These are phyloP conservation scores for Eucalyptus grandis DNA, from an alignment of 345 rosid genomes.

Conservation along the genomic window DNA sequence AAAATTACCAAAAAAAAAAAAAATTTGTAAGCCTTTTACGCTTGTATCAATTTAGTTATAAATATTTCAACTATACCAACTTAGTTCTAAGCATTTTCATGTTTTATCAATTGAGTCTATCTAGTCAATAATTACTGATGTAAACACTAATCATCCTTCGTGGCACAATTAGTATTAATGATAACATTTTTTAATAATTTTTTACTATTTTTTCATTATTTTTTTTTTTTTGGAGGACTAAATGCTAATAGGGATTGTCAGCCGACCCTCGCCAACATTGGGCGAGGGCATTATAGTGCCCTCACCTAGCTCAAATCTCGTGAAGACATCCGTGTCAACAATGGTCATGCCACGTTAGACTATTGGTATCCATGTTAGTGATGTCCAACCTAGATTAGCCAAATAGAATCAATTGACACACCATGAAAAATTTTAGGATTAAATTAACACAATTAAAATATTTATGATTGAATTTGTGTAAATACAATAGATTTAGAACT, in stretches of 20 bases:
- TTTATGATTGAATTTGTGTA: too few relatives aligned
- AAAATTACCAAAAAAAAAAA: neutral
- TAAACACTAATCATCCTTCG: rapidly evolving
- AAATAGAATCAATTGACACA: neutral
- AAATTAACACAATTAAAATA: neutral
- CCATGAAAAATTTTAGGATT: neutral
- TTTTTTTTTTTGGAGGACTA: neutral
- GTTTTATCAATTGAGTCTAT: neutral
- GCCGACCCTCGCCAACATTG: rapidly evolving
- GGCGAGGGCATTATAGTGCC: neutral
- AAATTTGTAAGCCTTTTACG: rapidly evolving
- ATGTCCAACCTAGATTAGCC: neutral
- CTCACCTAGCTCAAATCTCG: neutral
- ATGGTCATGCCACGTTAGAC: neutral
- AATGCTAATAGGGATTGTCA: neutral
- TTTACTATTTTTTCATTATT: too few relatives aligned
- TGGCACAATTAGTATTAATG: too few relatives aligned
- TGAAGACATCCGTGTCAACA: rapidly evolving
- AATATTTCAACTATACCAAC: too few relatives aligned
- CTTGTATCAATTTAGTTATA: neutral
- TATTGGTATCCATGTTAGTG: too few relatives aligned
- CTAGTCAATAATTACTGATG: rapidly evolving
- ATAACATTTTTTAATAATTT: too few relatives aligned
- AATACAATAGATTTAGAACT: too few relatives aligned
- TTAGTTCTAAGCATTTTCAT: neutral